These are phyloP conservation scores for Lactarius pseudohatsudake DNA, from an alignment of 768 basidiomycete genomes.

Conservation along the genomic window DNA sequence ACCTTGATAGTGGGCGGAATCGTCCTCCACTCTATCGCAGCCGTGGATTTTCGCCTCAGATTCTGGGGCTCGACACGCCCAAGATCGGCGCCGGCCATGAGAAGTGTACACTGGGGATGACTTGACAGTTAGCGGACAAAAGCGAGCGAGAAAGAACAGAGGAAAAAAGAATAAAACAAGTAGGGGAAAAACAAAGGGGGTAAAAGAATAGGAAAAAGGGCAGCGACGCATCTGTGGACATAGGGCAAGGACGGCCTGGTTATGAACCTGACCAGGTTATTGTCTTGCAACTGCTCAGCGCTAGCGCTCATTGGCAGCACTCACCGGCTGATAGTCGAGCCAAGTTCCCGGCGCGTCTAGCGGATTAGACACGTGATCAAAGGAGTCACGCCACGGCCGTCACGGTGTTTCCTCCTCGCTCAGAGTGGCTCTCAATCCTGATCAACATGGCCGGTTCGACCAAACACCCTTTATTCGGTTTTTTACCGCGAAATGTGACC, in stretches of 20 bases:
- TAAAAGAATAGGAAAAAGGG: slow-evolving; percentile 12
- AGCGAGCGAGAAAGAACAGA: slow-evolving; percentile 8
- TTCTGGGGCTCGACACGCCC: slow-evolving; percentile 22
- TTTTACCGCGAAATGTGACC: slow-evolving; percentile 45
- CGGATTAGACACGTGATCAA: slow-evolving; percentile 11
- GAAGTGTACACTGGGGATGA: neutral
- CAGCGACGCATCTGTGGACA: slow-evolving; percentile 6
- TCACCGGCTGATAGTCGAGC: slow-evolving; percentile 1
- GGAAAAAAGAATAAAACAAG: slow-evolving; percentile 4
- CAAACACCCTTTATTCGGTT: slow-evolving; percentile 44
- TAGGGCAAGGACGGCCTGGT: slow-evolving; percentile 15
- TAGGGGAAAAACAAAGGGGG: neutral
- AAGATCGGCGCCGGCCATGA: slow-evolving; percentile 17
- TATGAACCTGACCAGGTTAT: slow-evolving; percentile 26
- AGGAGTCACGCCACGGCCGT: neutral
- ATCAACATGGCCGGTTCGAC: slow-evolving; percentile 2
- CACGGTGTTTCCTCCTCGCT: neutral
- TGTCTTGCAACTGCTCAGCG: slow-evolving; percentile 15
- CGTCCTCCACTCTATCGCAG: slow-evolving; percentile 30
- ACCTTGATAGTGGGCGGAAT: slow-evolving; percentile 30
- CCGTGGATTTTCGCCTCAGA: slow-evolving; percentile 19
- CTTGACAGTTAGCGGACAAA: slow-evolving; percentile 18
- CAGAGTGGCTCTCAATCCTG: neutral
- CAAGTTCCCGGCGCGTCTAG: slow-evolving; percentile 22
- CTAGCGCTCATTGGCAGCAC: neutral